Conservation (phyloP, 768 basidiomycete genomes). For the Hortiboletus flavorubellus region DNA sequence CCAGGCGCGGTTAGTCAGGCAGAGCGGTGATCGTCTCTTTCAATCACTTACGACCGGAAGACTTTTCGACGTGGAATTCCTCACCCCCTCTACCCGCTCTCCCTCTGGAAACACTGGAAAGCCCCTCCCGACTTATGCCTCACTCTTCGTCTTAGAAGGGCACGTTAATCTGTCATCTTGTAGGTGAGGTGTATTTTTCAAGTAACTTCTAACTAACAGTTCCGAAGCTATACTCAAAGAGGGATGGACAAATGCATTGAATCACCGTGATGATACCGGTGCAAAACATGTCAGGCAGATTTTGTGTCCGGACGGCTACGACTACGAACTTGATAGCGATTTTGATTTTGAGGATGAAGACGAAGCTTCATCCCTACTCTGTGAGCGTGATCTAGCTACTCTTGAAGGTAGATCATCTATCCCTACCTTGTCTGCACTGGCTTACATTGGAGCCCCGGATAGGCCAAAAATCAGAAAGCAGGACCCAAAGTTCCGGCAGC, state of each 20-base stretch:
- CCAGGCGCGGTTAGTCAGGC: constrained; percentile 4
- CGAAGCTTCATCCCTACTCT: neutral
- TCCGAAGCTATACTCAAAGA: constrained; percentile 10
- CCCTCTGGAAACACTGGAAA: neutral
- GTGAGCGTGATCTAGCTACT: neutral
- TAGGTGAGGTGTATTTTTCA: neutral
- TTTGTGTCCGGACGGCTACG: constrained; percentile 5
- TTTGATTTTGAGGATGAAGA: constrained; percentile 24
- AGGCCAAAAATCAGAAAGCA: constrained; percentile 8
- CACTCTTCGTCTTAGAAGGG: constrained; percentile 11
- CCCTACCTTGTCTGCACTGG: neutral
- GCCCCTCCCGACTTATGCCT: constrained; percentile 12
- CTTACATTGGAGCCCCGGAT: neutral
- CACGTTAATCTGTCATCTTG: constrained; percentile 7
- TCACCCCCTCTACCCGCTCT: constrained; percentile 6
- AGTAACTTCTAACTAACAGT: neutral
- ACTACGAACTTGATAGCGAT: constrained; percentile 27
- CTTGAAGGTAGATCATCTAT: constrained; percentile 1
- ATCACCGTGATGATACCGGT: neutral
- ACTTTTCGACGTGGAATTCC: constrained; percentile 19
- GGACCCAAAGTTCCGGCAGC: neutral
- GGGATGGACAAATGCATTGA: constrained; percentile 7
- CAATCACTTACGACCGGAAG: constrained; percentile 18
- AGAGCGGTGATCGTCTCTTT: constrained; percentile 5
- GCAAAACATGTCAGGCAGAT: constrained; percentile 1